A percentile compares a stretch with the other conserved stretches of the same genome.
Conservation (phyloP, 2,329 filamentous ascomycete species). For the Bipolaris bicolor region DNA sequence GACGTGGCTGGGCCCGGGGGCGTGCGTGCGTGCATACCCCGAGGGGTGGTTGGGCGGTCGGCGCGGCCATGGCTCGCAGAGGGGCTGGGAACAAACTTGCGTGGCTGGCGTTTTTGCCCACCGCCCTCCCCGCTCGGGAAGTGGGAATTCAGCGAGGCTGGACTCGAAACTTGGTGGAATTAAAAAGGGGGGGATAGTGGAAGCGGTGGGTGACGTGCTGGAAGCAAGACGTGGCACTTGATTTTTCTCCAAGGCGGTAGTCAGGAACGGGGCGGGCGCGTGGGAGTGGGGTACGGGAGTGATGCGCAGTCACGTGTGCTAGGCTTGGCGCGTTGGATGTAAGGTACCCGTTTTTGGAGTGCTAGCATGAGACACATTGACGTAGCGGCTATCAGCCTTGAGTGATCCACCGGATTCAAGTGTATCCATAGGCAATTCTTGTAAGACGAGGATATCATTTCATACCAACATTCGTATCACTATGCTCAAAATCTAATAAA, state of each 20-base stretch:
- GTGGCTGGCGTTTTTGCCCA: conserved; percentile 15
- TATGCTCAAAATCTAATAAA: neutral
- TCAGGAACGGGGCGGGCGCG: neutral
- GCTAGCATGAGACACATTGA: neutral
- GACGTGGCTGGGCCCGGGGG: conserved; percentile 17
- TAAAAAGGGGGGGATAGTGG: neutral
- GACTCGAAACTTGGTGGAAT: conserved; percentile 16
- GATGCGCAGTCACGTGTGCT: conserved; percentile 16
- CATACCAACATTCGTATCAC: neutral
- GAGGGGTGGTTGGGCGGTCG: conserved; percentile 31
- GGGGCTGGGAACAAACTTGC: conserved; percentile 13
- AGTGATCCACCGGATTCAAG: no score
- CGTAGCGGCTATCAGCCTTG: no score
- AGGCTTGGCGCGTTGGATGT: conserved; percentile 16
- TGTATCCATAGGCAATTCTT: no score
- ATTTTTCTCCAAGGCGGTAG: neutral
- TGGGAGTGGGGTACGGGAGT: neutral
- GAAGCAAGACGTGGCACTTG: neutral
- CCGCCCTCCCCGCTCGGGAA: no score
- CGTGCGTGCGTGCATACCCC: conserved; percentile 21
- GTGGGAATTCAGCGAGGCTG: conserved; percentile 18
- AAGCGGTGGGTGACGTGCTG: conserved; percentile 1
- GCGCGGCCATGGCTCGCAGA: conserved; percentile 13
- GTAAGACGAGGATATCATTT: neutral
- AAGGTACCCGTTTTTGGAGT: neutral